phyloP scores from a whole-genome alignment of 192 early-diverging fungal species.

The Piromyces finnis region DNA sequence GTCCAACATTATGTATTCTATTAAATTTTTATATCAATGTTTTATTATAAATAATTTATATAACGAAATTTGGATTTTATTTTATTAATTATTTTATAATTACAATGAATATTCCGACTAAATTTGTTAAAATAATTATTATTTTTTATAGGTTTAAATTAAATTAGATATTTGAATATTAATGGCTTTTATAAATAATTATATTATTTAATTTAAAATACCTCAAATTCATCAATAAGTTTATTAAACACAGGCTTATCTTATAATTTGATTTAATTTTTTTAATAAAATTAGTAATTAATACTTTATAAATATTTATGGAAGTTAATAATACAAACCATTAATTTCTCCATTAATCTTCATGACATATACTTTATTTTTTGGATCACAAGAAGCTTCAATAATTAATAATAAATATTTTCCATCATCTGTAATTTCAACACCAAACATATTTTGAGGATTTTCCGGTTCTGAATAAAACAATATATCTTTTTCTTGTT shows the following conservation, averaged over 20 bases:
- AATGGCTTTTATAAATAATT: no score
- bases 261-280: neutral
- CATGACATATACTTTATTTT: slow-evolving; percentile 18
- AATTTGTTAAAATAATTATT: no score
- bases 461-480: slow-evolving; percentile 26
- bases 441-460: slow-evolving; percentile 13
- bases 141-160: no score
- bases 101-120: neutral
- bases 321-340: no score
- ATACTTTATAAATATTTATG: no score
- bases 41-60: no score
- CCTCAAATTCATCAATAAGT: neutral
- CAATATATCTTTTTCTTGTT: slow-evolving; percentile 37
- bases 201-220: no score
- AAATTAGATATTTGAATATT: no score
- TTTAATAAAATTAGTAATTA: no score
- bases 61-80: no score
- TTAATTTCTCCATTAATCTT: slow-evolving; percentile 9
- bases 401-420: slow-evolving; percentile 33
- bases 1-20: neutral
- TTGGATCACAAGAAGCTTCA: slow-evolving; percentile 18
- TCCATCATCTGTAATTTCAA: slow-evolving; percentile 26
- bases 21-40: no score
- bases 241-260: slow-evolving; percentile 12
- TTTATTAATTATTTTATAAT: neutral